Percentiles rank a stretch among this genome's conserved stretches.
phyloP scores from a whole-genome alignment of 1,284 basidiomycete species.

The Ustilago crameri region DNA sequence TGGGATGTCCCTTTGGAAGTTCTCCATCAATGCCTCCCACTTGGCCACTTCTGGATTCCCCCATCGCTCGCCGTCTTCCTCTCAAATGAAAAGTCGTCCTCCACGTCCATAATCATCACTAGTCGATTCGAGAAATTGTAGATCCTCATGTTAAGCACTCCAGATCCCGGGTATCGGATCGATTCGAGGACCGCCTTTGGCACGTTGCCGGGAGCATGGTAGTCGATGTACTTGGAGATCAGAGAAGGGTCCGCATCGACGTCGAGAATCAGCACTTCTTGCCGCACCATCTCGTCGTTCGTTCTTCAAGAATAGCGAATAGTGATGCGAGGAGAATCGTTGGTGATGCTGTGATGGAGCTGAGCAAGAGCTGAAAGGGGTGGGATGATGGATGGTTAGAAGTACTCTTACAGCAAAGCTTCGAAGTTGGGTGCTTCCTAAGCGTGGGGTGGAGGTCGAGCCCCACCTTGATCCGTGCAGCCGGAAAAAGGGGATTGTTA shows the following conservation, averaged over 20 bases:
- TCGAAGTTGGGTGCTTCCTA: background rate
- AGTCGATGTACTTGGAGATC: constrained; percentile 35
- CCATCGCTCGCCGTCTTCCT: constrained; percentile 27
- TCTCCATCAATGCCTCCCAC: constrained; percentile 35
- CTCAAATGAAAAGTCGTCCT: constrained; percentile 33
- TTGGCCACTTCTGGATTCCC: constrained; percentile 19
- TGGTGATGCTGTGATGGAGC: background rate
- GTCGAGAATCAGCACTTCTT: constrained; percentile 38
- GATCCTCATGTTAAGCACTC: constrained; percentile 43
- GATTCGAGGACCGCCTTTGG: constrained; percentile 31
- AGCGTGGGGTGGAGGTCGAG: constrained; percentile 10
- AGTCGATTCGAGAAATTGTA: constrained; percentile 39
- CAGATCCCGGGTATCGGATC: constrained; percentile 29
- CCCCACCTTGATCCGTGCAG: constrained; percentile 1
- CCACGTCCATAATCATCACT: constrained; percentile 41
- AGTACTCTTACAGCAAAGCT: no score
- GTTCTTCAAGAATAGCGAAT: background rate
- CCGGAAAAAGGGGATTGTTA: constrained; percentile 1
- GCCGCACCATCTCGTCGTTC: constrained; percentile 32
- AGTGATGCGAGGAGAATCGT: background rate
- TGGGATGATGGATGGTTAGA: no score
- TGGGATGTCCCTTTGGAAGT: constrained; percentile 28
- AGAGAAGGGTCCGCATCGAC: constrained; percentile 19
- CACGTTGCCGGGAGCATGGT: constrained; percentile 37
- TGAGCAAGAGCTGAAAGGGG: no score